Percentiles rank a stretch among this genome's conserved stretches.
These are phyloP conservation scores for Colletotrichum eremochloae DNA, from an alignment of 2,329 filamentous ascomycete genomes.

Conservation along the genomic window DNA sequence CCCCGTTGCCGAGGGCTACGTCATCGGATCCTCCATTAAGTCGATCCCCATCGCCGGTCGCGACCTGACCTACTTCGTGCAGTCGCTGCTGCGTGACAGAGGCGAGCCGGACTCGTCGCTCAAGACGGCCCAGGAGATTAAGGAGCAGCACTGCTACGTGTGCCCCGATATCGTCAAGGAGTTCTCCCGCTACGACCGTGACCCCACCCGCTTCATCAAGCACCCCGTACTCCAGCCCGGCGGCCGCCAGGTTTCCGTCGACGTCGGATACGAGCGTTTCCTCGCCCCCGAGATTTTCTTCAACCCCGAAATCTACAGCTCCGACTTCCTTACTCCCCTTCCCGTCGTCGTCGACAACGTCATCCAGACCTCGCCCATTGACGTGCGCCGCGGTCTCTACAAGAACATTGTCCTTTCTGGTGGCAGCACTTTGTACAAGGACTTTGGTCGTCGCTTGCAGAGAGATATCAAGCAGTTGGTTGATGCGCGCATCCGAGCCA, in stretches of 20 bases:
- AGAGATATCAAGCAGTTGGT: slow-evolving; percentile 97
- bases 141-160: slow-evolving; percentile 99
- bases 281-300: slow-evolving; percentile 99
- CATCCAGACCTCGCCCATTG: slow-evolving; percentile 97
- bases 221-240: slow-evolving; percentile 89
- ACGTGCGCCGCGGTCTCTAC: slow-evolving; percentile 96
- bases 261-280: slow-evolving; percentile 98
- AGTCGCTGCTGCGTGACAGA: slow-evolving; percentile 93
- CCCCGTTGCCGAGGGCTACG: slow-evolving; percentile 97
- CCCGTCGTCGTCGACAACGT: slow-evolving; percentile 95
- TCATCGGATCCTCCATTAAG: slow-evolving; percentile 99
- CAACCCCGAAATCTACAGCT: slow-evolving; percentile 99
- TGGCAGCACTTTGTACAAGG: slow-evolving; percentile 97
- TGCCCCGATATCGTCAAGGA: slow-evolving; percentile 99
- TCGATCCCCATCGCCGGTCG: slow-evolving; percentile 97
- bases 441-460: slow-evolving; percentile 96
- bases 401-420: slow-evolving; percentile 99
- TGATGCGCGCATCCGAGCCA: slow-evolving; percentile 91
- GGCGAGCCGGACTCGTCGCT: slow-evolving; percentile 96
- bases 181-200: slow-evolving; percentile 92
- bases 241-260: slow-evolving; percentile 85
- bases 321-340: slow-evolving; percentile 95
- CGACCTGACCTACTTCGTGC: slow-evolving; percentile 99
- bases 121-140: slow-evolving; percentile 98
- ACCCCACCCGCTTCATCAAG: slow-evolving; percentile 90